Conservation (phyloP, 129 eudicot genomes). For the Flaveria robusta region DNA sequence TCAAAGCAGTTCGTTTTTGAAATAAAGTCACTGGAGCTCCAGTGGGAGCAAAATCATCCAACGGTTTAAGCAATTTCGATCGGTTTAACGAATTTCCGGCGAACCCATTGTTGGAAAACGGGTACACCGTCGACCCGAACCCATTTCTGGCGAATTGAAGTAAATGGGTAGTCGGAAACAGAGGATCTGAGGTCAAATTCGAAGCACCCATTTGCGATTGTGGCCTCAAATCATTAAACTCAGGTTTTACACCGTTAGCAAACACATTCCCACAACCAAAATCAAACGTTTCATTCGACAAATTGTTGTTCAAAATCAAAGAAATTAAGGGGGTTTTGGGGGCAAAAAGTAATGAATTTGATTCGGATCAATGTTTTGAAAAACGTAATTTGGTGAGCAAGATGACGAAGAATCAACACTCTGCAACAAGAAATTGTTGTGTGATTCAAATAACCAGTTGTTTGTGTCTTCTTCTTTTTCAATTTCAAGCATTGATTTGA, state of each 20-base stretch:
- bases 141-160: conserved; percentile 46
- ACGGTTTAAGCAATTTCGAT: conserved; percentile 72
- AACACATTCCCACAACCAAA: conserved; percentile 43
- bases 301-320: conserved; percentile 17
- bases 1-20: conserved; percentile 77
- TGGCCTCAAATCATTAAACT: conserved; percentile 47
- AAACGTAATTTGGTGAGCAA: conserved; percentile 27
- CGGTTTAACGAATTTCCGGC: conserved; percentile 32
- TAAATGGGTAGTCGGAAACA: conserved; percentile 47
- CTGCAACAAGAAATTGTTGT: conserved; percentile 23
- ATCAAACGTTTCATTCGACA: conserved; percentile 36
- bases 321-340: conserved; percentile 46
- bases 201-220: conserved; percentile 45
- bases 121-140: conserved; percentile 36
- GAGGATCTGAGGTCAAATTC: conserved; percentile 47
- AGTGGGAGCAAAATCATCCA: conserved; percentile 56
- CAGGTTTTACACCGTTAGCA: conserved; percentile 24
- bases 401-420: too few species aligned
- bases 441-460: conserved; percentile 34
- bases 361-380: conserved; percentile 54
- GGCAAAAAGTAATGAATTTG: conserved; percentile 53
- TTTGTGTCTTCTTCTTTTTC: conserved; percentile 43
- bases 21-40: conserved; percentile 75
- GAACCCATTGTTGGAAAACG: conserved; percentile 14
- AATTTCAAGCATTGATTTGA: conserved; percentile 66